Base-by-base conservation (phyloP, 192 early-diverging fungal species). In the Podila minutissima region DNA sequence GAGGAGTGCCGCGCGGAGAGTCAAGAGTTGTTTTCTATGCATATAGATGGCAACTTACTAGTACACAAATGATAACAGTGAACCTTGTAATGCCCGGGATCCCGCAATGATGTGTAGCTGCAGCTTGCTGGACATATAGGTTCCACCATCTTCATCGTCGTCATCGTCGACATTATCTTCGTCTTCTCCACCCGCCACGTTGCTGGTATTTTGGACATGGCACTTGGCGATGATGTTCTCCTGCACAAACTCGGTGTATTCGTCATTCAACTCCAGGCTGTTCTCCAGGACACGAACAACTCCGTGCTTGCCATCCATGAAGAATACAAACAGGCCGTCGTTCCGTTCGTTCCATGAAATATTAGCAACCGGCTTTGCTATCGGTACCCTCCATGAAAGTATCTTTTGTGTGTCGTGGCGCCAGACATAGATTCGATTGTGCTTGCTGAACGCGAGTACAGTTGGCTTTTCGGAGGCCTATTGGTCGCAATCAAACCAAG, bases 261-360 rank as follows among this genome's bases (percentile, higher is more conserved):
- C 77, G 0, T 73, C 71, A 29, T 81, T 66, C 6, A 69, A 24
- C 8, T 20, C 51, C 1, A 81, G 22, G 1, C 31, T 55, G 9
- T 67, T 65, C 17, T 59, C 51, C 2, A 51, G 28, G 11, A 72
- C 24, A 26, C 26, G 62, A 2, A 81, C 28, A 17, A 81, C 71
- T 59, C 50, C 29, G 46, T 81, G 77, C 32, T 81, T 81, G 31
- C 77, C 77, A 28, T 81, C 77, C 77, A 81, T 81, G 57, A 81
- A 81, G 50, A 81, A 73, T 0, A 73, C 71, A 35, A 64, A 55
- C 2, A 81, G 2, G 15, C 41, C 48, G 15, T 46, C 49, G 12
- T 59, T 62, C 53, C 11, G 37, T 17, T 59, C 41, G 24, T 72
- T 71, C 77, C 77, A 81, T 1, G 41, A 32, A n/a, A 81, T 81